Evolutionary conservation across 495 filamentous ascomycete genomes (phyloP).

Genomic region (Aspergillus ellipticus): DNA sequence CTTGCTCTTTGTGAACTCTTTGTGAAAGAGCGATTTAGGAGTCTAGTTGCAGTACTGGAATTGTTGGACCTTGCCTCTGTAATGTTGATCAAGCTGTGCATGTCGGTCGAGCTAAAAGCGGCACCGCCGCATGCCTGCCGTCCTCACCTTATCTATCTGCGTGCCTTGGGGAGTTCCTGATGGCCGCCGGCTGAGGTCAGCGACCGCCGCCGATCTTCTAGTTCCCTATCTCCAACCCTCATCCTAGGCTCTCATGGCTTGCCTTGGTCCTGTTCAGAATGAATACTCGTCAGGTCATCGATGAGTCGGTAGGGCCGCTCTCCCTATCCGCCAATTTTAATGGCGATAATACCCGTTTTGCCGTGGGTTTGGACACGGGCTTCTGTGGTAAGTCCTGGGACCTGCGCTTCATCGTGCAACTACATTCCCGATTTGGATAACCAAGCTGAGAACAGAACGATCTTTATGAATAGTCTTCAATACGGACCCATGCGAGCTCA

Average conservation of each 20-base stretch:
- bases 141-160: not conserved
- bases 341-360: constrained; percentile 79
- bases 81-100: too few species aligned
- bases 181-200: not conserved
- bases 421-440: constrained; percentile 2
- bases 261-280: constrained; percentile 42
- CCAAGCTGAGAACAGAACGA: constrained; percentile 6
- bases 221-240: not conserved
- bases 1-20: too few species aligned
- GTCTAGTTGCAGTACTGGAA: too few species aligned
- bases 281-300: constrained; percentile 87
- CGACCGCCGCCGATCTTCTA: not conserved
- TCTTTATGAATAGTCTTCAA: constrained; percentile 60
- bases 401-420: not conserved
- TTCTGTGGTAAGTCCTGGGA: constrained; percentile 66
- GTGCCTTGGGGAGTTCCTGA: too few species aligned
- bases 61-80: too few species aligned
- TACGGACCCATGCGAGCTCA: constrained; percentile 70
- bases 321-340: constrained; percentile 88
- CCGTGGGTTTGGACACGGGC: constrained; percentile 81
- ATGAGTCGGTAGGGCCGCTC: constrained; percentile 66
- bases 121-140: not conserved
- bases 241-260: not conserved
- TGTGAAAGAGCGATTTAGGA: too few species aligned
- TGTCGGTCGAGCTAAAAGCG: not conserved